phyloP scores from a whole-genome alignment of 805 yeast genomes.

The Kodamaea laetipori region DNA sequence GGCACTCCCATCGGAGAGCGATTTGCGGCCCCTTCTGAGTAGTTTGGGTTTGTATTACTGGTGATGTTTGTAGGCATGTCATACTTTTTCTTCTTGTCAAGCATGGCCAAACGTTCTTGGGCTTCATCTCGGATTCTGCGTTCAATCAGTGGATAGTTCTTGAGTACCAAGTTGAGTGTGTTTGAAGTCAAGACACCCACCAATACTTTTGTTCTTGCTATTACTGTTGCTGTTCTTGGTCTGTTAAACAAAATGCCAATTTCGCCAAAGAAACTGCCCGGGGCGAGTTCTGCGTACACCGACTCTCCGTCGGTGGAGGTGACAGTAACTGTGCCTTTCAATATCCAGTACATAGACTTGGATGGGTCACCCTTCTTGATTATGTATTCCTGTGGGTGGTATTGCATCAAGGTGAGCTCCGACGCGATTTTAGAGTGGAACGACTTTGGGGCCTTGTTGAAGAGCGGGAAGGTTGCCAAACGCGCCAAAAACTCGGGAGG shows the following conservation, averaged over 20 bases:
- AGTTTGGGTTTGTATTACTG: constrained; percentile 15
- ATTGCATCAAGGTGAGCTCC: constrained; percentile 58
- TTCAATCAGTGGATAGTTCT: constrained; percentile 65
- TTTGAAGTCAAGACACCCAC: constrained; percentile 70
- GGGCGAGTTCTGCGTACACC: constrained; percentile 64
- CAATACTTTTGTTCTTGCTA: constrained; percentile 65
- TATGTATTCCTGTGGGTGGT: constrained; percentile 68
- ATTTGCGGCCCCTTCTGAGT: no score
- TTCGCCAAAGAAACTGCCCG: constrained; percentile 78
- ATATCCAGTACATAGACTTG: constrained; percentile 76
- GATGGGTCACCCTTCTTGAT: constrained; percentile 74
- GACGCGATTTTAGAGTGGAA: constrained; percentile 63
- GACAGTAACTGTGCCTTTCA: constrained; percentile 75
- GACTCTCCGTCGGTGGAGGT: constrained; percentile 79
- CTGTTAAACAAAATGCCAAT: constrained; percentile 75
- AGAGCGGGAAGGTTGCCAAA: constrained; percentile 62
- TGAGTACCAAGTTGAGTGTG: constrained; percentile 57
- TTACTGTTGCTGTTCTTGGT: constrained; percentile 78
- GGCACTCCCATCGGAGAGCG: no score
- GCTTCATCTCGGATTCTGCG: constrained; percentile 75
- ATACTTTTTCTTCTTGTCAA: constrained; percentile 57
- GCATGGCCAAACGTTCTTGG: constrained; percentile 73
- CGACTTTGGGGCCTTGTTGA: constrained; percentile 64
- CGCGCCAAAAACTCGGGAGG: constrained; percentile 60
- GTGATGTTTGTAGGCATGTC: constrained; percentile 35